Conservation (phyloP, 2,329 filamentous ascomycete species). For the Emergomyces orientalis region DNA sequence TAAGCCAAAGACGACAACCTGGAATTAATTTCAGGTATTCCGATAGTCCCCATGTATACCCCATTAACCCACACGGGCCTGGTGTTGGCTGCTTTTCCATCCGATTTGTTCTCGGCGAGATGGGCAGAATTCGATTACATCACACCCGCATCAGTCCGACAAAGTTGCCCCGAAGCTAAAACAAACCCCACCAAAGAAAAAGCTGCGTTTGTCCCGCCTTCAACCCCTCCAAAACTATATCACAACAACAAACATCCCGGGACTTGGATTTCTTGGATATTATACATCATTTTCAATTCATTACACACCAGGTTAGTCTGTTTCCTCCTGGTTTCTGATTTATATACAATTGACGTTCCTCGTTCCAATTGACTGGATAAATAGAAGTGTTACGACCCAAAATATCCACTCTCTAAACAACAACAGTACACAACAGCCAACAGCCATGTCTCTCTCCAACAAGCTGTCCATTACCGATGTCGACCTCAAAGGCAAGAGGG, state of each 20-base stretch:
- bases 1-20: not conserved
- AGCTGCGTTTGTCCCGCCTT: not conserved
- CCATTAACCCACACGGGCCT: no score
- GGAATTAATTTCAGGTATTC: not conserved
- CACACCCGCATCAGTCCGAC: conserved; percentile 3
- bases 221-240: not conserved
- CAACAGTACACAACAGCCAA: not conserved
- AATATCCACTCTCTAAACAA: not conserved
- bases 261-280: not conserved
- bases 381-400: not conserved
- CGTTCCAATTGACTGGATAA: not conserved
- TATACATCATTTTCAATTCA: not conserved
- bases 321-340: not conserved
- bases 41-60: no score
- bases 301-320: not conserved
- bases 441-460: conserved; percentile 89
- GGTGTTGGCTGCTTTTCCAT: no score
- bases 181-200: conserved; percentile 1
- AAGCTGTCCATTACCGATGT: conserved; percentile 96
- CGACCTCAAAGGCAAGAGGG: conserved; percentile 95
- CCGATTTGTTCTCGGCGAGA: no score
- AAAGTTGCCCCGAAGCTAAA: not conserved
- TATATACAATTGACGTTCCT: not conserved
- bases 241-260: not conserved
- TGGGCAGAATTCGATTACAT: not conserved